Evolutionary conservation across 2,329 filamentous ascomycete genomes (phyloP).

Genomic region (Ilyonectria destructans): DNA sequence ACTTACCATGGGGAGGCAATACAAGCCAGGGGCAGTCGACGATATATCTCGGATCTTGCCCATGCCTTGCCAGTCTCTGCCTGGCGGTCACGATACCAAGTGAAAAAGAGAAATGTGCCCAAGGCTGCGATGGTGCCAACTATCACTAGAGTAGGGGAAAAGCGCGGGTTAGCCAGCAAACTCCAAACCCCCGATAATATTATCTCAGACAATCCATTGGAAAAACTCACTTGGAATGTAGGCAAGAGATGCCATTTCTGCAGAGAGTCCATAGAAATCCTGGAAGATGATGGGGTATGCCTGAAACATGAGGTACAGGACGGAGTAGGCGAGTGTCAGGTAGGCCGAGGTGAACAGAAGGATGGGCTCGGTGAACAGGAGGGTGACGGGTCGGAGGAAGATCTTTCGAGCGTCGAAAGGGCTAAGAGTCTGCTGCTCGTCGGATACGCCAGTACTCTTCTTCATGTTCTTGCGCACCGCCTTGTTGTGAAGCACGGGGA

Average conservation of each 20-base stretch:
- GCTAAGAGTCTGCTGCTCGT: constrained; percentile 53
- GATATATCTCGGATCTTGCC: constrained; percentile 52
- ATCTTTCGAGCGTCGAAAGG: constrained; percentile 60
- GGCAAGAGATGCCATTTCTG: constrained; percentile 63
- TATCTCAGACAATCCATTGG: constrained; percentile 31
- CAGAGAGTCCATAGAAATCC: constrained; percentile 61
- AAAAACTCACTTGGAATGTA: constrained; percentile 63
- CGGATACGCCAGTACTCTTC: constrained; percentile 52
- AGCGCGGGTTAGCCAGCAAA: neutral
- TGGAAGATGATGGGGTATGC: constrained; percentile 68
- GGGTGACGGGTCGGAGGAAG: constrained; percentile 65
- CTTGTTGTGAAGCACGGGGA: constrained; percentile 66
- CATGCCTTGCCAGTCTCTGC: constrained; percentile 49
- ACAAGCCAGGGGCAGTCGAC: constrained; percentile 64
- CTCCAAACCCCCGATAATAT: constrained; percentile 44
- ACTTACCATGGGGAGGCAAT: constrained; percentile 75
- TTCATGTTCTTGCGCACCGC: constrained; percentile 65
- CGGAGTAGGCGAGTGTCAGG: constrained; percentile 67
- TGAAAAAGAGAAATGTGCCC: constrained; percentile 46
- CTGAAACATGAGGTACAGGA: constrained; percentile 68
- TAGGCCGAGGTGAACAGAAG: constrained; percentile 65
- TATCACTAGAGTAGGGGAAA: constrained; percentile 38
- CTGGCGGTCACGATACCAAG: constrained; percentile 48
- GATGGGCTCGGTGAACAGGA: constrained; percentile 67
- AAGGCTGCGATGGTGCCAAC: constrained; percentile 48